Base-by-base conservation (phyloP, 352 stramenopile species). In the Elongisporangium undulatum region DNA sequence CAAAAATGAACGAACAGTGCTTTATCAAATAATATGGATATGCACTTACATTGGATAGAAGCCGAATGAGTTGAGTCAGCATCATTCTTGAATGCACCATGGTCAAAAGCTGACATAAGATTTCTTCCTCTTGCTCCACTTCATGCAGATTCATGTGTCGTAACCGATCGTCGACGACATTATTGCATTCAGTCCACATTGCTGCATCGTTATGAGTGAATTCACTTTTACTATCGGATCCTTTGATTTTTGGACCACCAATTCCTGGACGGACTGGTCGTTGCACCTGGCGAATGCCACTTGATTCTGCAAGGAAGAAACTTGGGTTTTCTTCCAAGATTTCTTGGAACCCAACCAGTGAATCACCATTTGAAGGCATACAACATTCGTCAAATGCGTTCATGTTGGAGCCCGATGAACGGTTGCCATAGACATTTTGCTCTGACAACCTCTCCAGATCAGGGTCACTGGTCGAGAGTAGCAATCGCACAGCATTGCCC, bases 281-380 rank as follows among this genome's bases (percentile, higher is more conserved):
- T 15, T 66, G 64, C 56, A 55, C 12, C 45, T 69, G 29, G 19
- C 52, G 72, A 9, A 68, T 34, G 1, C 71, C 66, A 48, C 82
- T 92, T 0, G 81, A 82, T 56, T 95, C 85, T 4, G 69, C 52
- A 9, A 95, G 70, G 22, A 67, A 63, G 24, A 94, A 95, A 41
- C 79, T 94, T 24, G 79, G 72, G 49, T 95, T 95, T 55, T 95
- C 85, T 13, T 92, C 84, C 20, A 78, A 74, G 7, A 88, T 67
- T 20, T 92, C 84, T 68, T 93, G 83, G 5, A 87, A 83, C 62
- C 22, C 82, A 34, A 58, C 54, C 38, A 23, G 69, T 73, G 10
- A 53, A 51, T 50, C 24, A 19, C 34, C 34, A 12, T 12, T 45
- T 45, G 34, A 45, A 45, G 34, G 13, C 29, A 39, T 45, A 17